Base-by-base conservation (phyloP, 306 rosid species). In the Prunus mira region DNA sequence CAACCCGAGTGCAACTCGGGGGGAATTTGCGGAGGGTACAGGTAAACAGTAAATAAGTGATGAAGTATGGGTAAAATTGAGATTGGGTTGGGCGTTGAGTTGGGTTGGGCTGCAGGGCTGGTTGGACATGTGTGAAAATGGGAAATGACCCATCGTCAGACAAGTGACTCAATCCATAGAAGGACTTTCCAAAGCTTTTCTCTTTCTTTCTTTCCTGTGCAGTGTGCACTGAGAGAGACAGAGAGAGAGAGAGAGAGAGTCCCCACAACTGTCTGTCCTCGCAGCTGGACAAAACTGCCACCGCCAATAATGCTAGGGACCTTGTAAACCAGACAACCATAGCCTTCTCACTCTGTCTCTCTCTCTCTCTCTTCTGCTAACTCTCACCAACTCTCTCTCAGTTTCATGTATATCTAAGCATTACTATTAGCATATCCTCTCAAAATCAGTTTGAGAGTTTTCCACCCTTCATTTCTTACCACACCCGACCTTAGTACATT, bases 291-390 rank as follows among this genome's bases (percentile, higher is more conserved):
- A 90, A 91, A 88, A 82, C 92, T 91, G 93, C 89, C 89, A 85
- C 89, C 85, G 84, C 91, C 97, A 95, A 95, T 95, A 95, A 92
- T 89, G 97, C 88, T 90, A 88, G 85, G 89, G 93, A 79, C 87
- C 87, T 88, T 88, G 82, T 76, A 88, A 90, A 85, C 85, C 86
- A 88, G 90, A 90, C 89, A 91, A 66, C 76, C 80, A 80, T 28
- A 52, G 55, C 77, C 63, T 63, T 54, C 74, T 43, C 64, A 38
- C 69, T 51, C 63, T 67, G 38, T 65, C 41, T 69, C 52, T 78
- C 64, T 58, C 56, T 76, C 54, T 70, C 65, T 63, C 78, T 6
- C 56, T 18, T 22, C 82, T 67, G 22, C 78, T 20, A 24, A 30
- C 65, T 78, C 80, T 73, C 67, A 52, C 82, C 65, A 71, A 65